Conservation (phyloP, 106 monocot genomes). For the Allium fistulosum region DNA sequence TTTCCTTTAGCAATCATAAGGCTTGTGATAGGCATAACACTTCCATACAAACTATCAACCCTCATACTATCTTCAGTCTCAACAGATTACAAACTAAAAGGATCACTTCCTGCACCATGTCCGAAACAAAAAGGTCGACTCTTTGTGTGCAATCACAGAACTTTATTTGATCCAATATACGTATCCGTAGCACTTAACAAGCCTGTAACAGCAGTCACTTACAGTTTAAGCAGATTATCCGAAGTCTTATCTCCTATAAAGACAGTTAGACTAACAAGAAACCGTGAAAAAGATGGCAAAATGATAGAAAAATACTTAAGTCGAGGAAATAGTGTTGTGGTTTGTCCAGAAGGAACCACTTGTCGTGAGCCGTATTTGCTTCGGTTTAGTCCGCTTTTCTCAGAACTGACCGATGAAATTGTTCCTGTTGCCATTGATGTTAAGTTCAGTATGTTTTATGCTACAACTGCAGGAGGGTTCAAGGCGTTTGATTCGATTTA, state of each 20-base stretch:
- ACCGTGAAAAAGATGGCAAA: constrained; percentile 21
- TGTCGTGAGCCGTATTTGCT: constrained; percentile 78
- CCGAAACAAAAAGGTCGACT: constrained; percentile 9
- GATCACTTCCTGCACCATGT: not conserved
- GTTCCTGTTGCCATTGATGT: constrained; percentile 53
- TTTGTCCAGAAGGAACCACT: constrained; percentile 88
- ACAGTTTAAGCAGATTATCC: constrained; percentile 46
- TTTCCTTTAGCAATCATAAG: constrained; percentile 22
- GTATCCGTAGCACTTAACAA: constrained; percentile 32
- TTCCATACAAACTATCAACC: constrained; percentile 23
- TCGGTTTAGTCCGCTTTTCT: constrained; percentile 77
- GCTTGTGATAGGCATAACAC: constrained; percentile 4
- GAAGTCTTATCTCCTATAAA: constrained; percentile 47
- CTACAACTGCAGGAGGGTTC: constrained; percentile 53
- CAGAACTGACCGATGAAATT: constrained; percentile 42
- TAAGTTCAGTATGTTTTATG: constrained; percentile 49
- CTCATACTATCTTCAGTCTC: constrained; percentile 24
- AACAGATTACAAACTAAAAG: constrained; percentile 8
- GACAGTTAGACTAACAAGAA: constrained; percentile 33
- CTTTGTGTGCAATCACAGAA: constrained; percentile 76
- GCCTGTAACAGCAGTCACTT: constrained; percentile 31
- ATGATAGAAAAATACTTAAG: constrained; percentile 34
- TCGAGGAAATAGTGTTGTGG: constrained; percentile 38
- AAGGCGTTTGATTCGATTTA: constrained; percentile 62
- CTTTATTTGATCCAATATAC: constrained; percentile 61